These are phyloP conservation scores for Tephrocybe sp. DNA, from an alignment of 768 basidiomycete genomes.

Conservation along the genomic window DNA sequence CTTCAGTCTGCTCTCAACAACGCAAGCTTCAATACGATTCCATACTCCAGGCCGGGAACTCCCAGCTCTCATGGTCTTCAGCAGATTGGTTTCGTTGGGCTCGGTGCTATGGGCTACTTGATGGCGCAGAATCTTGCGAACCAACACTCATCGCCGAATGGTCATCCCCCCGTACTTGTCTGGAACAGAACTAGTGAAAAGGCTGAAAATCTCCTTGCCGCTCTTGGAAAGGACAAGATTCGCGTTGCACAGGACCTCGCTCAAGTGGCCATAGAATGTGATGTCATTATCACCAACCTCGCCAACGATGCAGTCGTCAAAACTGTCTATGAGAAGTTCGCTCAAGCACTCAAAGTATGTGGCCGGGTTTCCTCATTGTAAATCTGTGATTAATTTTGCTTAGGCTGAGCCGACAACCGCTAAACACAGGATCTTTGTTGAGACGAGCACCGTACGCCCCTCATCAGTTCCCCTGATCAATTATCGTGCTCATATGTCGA, in stretches of 20 bases:
- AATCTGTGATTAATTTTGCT: constrained; percentile 10
- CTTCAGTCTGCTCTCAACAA: constrained; percentile 18
- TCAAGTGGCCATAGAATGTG: constrained; percentile 65
- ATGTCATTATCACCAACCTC: constrained; percentile 76
- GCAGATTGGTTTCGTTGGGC: constrained; percentile 44
- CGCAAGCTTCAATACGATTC: constrained; percentile 19
- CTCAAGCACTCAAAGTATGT: constrained; percentile 54
- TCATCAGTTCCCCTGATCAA: background rate
- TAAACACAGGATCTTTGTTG: constrained; percentile 75
- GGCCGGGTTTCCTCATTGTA: background rate
- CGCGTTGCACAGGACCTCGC: constrained; percentile 54
- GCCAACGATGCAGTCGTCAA: constrained; percentile 71
- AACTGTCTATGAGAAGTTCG: constrained; percentile 60
- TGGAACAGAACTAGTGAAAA: constrained; percentile 76
- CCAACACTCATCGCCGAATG: constrained; percentile 34
- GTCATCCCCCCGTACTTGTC: constrained; percentile 57
- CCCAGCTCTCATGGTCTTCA: constrained; percentile 34
- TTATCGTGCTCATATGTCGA: background rate
- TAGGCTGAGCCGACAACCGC: constrained; percentile 41
- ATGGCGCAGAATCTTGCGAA: constrained; percentile 83
- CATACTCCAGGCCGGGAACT: constrained; percentile 61
- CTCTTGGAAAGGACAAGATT: constrained; percentile 53
- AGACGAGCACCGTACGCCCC: constrained; percentile 72
- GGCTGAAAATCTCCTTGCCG: constrained; percentile 53
- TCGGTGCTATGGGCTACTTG: constrained; percentile 69